Evolutionary conservation across 1,284 basidiomycete genomes (phyloP).

Genomic region (Ustilago tritici): DNA sequence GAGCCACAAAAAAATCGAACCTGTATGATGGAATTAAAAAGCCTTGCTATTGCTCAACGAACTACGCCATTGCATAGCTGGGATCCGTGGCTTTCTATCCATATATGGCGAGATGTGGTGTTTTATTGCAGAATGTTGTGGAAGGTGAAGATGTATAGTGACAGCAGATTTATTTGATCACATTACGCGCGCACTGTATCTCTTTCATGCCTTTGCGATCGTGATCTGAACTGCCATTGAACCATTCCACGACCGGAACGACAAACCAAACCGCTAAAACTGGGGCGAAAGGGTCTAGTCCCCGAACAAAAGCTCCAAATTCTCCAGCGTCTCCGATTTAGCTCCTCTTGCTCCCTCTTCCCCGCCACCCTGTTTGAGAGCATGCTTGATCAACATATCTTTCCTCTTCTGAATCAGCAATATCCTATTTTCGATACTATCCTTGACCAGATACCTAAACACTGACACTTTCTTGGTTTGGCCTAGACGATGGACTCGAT

Average conservation of each 20-base stretch:
- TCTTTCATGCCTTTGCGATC: too few relatives aligned
- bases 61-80: background rate
- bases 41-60: background rate
- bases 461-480: constrained; percentile 91
- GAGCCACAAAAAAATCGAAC: background rate
- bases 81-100: background rate
- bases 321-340: constrained; percentile 55
- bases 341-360: constrained; percentile 7
- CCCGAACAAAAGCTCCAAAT: constrained; percentile 51
- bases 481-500: constrained; percentile 80
- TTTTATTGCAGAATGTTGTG: constrained; percentile 2
- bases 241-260: too few relatives aligned
- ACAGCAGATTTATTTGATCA: constrained; percentile 3
- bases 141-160: constrained; percentile 7
- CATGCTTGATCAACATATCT: constrained; percentile 81
- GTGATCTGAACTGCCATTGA: too few relatives aligned
- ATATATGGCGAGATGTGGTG: background rate
- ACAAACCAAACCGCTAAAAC: too few relatives aligned
- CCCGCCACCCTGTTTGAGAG: constrained; percentile 26
- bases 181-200: background rate
- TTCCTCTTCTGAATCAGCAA: constrained; percentile 90
- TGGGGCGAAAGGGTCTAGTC: background rate
- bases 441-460: constrained; percentile 90
- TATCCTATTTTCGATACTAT: constrained; percentile 82
- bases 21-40: background rate